Base-by-base conservation (phyloP, 441 rosid species). In the Macaranga tanarius region DNA sequence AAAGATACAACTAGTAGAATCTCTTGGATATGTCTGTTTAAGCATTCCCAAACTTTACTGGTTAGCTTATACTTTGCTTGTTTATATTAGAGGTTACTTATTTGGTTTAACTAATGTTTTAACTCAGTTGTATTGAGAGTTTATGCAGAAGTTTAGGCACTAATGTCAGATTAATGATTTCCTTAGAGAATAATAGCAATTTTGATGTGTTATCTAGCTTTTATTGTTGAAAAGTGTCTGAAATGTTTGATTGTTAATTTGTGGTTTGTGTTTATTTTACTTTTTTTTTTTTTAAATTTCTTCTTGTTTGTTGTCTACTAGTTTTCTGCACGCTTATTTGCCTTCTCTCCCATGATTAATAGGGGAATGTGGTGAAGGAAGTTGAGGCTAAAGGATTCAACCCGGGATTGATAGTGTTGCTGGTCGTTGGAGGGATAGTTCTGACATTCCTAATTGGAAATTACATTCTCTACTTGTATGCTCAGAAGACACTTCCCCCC, bases 391-490 rank as follows among this genome's bases (percentile, higher is more conserved):
- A 87, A 77, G 98, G 99, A 72, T 83, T 93, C 44, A 96, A 93
- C 80, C 97, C 99, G 0, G 97, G 95, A 62, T 75, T 93, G 90
- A 83, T 92, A 15, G 98, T 96, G 72, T 84, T 93, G 80, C 81
- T 93, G 74, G 84, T 92, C 15, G 78, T 96, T 20, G 92, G 80
- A 13, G 89, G 93, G 25, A 52, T 93, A 68, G 76, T 93, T 55
- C 76, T 89, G 83, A 45, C 84, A 23, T 96, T 96, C 84, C 89
- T 96, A 17, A 82, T 87, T 0, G 98, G 97, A 68, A 96, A 93
- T 80, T 87, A 83, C 78, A 54, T 82, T 10, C 93, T 93, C 10
- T 96, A 93, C 82, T 4, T 76, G 15, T 93, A 92, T 62, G 99
- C 99, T 0, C 93, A 91, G 83, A 96, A 86, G 95, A 90, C 82